Evolutionary conservation across 2,329 filamentous ascomycete species (phyloP).

Genomic region (Balansia obtecta): DNA sequence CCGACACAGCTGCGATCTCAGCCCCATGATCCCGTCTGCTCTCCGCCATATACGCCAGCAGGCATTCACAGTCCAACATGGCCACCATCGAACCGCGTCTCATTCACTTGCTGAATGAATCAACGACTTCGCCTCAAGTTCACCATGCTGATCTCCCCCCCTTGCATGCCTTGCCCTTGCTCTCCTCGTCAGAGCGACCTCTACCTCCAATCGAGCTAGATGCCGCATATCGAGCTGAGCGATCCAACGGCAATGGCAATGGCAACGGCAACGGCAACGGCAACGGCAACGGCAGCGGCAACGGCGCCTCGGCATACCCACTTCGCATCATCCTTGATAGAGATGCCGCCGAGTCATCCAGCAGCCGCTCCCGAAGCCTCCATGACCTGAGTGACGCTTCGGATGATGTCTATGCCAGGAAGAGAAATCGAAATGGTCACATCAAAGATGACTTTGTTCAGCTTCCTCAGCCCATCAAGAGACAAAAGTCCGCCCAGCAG

Average conservation of each 20-base stretch:
- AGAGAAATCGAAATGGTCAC: conserved; percentile 34
- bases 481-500: conserved; percentile 46
- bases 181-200: conserved; percentile 30
- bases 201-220: conserved; percentile 42
- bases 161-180: conserved; percentile 33
- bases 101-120: conserved; percentile 52
- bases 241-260: conserved; percentile 7
- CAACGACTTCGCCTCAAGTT: conserved; percentile 31
- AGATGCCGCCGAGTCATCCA: conserved; percentile 18
- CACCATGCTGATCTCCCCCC: conserved; percentile 42
- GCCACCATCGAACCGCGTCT: conserved; percentile 56
- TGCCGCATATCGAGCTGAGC: conserved; percentile 28
- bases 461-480: conserved; percentile 51
- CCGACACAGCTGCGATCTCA: not conserved
- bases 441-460: conserved; percentile 51
- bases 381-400: conserved; percentile 29
- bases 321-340: conserved; percentile 28
- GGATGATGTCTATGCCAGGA: conserved; percentile 40
- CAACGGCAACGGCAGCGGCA: not conserved
- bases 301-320: conserved; percentile 19
- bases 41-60: conserved; percentile 3
- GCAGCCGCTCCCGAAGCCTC: conserved; percentile 31
- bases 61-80: conserved; percentile 31
- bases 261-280: not conserved
- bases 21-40: not conserved